Evolutionary conservation across 805 yeast genomes (phyloP).

Genomic region (Hanseniaspora guilliermondii): DNA sequence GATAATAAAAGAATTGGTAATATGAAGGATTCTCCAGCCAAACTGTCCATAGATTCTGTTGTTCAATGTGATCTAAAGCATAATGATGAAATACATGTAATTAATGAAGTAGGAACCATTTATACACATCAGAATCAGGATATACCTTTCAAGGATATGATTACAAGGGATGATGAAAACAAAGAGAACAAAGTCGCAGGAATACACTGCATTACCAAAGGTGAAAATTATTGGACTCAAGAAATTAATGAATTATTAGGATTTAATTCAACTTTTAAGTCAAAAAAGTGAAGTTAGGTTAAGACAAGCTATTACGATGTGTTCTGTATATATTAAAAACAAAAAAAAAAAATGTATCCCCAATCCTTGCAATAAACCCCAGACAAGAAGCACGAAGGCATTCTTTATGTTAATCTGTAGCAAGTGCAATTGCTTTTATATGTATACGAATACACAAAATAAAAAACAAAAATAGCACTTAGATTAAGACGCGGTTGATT

Average conservation of each 20-base stretch:
- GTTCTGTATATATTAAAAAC: neutral
- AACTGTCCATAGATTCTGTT: slow-evolving; percentile 73
- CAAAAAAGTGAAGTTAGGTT: slow-evolving; percentile 17
- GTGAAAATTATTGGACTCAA: slow-evolving; percentile 81
- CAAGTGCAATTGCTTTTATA: neutral
- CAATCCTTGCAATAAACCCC: slow-evolving; percentile 48
- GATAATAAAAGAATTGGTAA: slow-evolving; percentile 29
- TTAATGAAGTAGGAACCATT: slow-evolving; percentile 52
- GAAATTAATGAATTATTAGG: slow-evolving; percentile 82
- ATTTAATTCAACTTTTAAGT: slow-evolving; percentile 71
- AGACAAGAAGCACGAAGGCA: slow-evolving; percentile 67
- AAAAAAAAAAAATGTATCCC: slow-evolving; percentile 25
- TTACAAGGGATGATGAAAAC: neutral
- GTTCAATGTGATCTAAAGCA: slow-evolving; percentile 53
- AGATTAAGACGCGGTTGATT: slow-evolving; percentile 30
- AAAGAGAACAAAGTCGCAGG: slow-evolving; percentile 35
- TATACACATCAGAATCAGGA: slow-evolving; percentile 39
- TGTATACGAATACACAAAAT: neutral
- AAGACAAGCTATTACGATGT: neutral
- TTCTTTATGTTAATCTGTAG: slow-evolving; percentile 41
- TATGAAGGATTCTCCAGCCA: slow-evolving; percentile 18
- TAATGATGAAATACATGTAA: slow-evolving; percentile 71
- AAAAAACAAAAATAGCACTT: neutral
- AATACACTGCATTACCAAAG: slow-evolving; percentile 75
- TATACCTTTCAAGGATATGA: slow-evolving; percentile 25